phyloP scores from a whole-genome alignment of 352 stramenopile species.

The Globisporangium iwayamae region DNA sequence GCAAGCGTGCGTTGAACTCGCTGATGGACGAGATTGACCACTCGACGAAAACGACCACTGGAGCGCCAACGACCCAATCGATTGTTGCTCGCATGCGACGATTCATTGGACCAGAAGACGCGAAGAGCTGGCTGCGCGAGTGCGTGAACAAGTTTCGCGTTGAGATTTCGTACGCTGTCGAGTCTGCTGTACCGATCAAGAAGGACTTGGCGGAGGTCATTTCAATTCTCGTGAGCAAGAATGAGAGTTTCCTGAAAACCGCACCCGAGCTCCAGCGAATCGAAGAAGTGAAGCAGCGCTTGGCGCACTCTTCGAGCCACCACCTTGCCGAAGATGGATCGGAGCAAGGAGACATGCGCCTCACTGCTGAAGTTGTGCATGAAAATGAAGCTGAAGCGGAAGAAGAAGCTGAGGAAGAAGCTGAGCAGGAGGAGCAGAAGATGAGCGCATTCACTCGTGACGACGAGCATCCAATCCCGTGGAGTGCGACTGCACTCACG shows the following conservation, averaged over 20 bases:
- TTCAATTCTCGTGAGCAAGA: constrained; percentile 44
- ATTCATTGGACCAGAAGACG: constrained; percentile 47
- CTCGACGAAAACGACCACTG: constrained; percentile 3
- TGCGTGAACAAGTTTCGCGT: constrained; percentile 77
- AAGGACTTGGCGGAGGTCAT: constrained; percentile 74
- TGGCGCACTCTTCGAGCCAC: constrained; percentile 51
- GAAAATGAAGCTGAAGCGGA: constrained; percentile 88
- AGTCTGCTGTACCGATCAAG: constrained; percentile 56
- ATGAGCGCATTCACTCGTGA: constrained; percentile 90
- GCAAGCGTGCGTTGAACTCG: constrained; percentile 92
- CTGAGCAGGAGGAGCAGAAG: constrained; percentile 89
- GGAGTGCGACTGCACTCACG: constrained; percentile 49
- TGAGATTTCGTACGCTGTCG: constrained; percentile 77
- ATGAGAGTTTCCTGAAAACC: constrained; percentile 61
- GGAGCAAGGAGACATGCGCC: constrained; percentile 66
- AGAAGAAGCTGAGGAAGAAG: constrained; percentile 86
- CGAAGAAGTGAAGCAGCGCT: constrained; percentile 48
- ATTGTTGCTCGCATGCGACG: constrained; percentile 50
- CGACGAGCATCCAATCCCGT: constrained; percentile 85
- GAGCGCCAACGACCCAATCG: constrained; percentile 20
- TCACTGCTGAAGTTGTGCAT: constrained; percentile 87
- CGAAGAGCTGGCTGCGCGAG: constrained; percentile 53
- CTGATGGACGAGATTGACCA: constrained; percentile 78
- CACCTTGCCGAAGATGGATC: constrained; percentile 43
- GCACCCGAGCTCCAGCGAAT: constrained; percentile 47